Evolutionary conservation across 495 filamentous ascomycete species (phyloP), one percentile per base, ranked within the genome.

Genomic region (Copromyces sp.): DNA sequence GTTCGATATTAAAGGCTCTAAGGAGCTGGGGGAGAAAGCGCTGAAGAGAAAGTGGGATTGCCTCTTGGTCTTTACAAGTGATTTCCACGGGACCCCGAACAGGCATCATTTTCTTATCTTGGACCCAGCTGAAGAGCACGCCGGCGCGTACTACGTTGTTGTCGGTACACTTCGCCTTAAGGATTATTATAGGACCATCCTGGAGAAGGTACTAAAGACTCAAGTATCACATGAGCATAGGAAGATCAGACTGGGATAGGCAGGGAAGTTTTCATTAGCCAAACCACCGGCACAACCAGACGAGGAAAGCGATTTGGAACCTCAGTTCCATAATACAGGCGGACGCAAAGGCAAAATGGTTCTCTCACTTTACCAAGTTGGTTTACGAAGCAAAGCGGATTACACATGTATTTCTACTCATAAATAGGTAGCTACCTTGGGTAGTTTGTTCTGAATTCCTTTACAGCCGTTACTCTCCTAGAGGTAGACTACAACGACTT

Each of bases 181-280:
- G 4, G 39, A 4, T 12, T 14, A 14, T 12, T 0, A 14, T 4
- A 5, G 0, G 3, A 2, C 14, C 40, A 1, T 42, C 14, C 0
- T 24, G 0, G 9, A 59, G 24, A 3, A 16, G 47, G 24, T 24
- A n/a, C 2, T 32, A 0, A 59, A 8, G 45, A 11, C 9, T 0
- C 2, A 12, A 47, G 47, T 59, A 3, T 11, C 47, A 16, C 3
- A 0, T 24, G 0, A 4, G 14, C 2, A 29, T 0, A 59, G 0
- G 24, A 59, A 14, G 47, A 0, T 59, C 1, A 24, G 44, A 4
- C 3, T 47, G 0, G 44, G n/a, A 45, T 45, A 20, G n/a, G n/a
- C n/a, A n/a, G 24, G 24, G 24, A 24, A 24, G 24, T 24, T 24
- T 24, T 1, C 24, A 0, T 24, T 0, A 24, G 24, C 24, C 24